Conservation (phyloP, 768 basidiomycete genomes). For the Pulveroboletus sp. region DNA sequence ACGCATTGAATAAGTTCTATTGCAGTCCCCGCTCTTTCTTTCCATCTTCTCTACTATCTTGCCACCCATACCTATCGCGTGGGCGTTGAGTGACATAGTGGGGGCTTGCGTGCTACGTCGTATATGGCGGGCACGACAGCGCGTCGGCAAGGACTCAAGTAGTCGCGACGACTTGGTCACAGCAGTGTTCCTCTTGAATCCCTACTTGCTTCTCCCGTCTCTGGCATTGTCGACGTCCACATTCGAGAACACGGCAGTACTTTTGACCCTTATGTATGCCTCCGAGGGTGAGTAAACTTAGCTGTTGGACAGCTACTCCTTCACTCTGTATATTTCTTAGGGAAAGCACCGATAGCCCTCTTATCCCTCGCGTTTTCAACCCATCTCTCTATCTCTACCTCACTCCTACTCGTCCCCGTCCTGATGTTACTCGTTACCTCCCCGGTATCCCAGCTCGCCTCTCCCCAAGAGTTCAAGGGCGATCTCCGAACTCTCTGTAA, state of each 20-base stretch:
- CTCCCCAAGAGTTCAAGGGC: conserved; percentile 41
- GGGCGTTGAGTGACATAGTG: conserved; percentile 66
- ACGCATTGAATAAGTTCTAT: conserved; percentile 4
- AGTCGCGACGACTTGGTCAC: conserved; percentile 61
- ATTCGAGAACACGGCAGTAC: conserved; percentile 72
- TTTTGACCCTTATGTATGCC: conserved; percentile 70
- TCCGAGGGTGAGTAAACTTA: conserved; percentile 48
- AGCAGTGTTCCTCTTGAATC: conserved; percentile 78
- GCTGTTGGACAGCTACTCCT: neutral
- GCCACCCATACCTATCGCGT: conserved; percentile 59
- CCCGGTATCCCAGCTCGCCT: conserved; percentile 67
- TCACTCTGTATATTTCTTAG: conserved; percentile 35
- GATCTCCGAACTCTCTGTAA: conserved; percentile 19
- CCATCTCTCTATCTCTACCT: conserved; percentile 70
- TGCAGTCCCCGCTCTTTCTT: conserved; percentile 81
- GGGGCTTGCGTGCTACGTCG: conserved; percentile 66
- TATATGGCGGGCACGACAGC: conserved; percentile 66
- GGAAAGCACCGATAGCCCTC: conserved; percentile 53
- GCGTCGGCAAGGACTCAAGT: conserved; percentile 36
- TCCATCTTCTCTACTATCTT: conserved; percentile 71
- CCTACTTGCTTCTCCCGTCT: conserved; percentile 78
- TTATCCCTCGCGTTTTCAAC: conserved; percentile 68
- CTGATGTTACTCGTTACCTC: conserved; percentile 59
- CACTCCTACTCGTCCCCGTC: conserved; percentile 65
- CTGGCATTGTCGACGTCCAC: conserved; percentile 81